phyloP scores from a whole-genome alignment of 2,329 filamentous ascomycete species.

The Blastomyces parvus region DNA sequence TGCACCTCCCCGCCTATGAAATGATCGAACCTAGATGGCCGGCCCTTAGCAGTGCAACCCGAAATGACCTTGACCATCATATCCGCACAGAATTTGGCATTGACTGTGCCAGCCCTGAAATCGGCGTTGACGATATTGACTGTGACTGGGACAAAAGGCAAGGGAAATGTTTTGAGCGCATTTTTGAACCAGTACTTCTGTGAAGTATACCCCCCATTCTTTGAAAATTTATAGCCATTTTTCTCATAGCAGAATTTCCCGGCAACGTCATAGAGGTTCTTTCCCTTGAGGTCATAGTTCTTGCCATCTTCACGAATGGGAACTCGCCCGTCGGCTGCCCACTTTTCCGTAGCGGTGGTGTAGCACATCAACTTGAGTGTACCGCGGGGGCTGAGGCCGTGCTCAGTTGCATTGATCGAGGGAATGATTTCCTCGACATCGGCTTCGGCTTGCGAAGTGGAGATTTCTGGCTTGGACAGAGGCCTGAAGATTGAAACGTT shows the following conservation, averaged over 20 bases:
- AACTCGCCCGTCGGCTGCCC: not conserved
- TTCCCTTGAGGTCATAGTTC: not conserved
- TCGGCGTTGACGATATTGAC: not conserved
- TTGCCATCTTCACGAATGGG: not conserved
- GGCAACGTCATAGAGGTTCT: not conserved
- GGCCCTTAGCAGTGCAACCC: not conserved
- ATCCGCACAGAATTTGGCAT: not conserved
- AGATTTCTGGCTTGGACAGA: not conserved
- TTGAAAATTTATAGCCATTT: not conserved
- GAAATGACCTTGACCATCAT: not conserved
- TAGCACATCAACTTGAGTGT: not conserved
- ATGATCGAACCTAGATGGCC: not conserved
- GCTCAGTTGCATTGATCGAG: not conserved
- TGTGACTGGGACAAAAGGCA: not conserved
- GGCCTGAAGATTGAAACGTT: not conserved
- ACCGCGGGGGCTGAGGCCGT: not conserved
- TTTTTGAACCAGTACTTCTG: not conserved
- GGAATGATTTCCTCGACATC: not conserved
- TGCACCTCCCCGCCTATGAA: not conserved
- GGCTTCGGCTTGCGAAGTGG: too few species aligned
- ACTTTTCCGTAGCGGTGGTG: not conserved
- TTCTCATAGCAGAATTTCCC: not conserved
- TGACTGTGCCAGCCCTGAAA: not conserved
- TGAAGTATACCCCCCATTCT: not conserved
- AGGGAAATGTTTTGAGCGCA: not conserved